phyloP scores from a whole-genome alignment of 306 rosid species.

The Acacia crassicarpa region DNA sequence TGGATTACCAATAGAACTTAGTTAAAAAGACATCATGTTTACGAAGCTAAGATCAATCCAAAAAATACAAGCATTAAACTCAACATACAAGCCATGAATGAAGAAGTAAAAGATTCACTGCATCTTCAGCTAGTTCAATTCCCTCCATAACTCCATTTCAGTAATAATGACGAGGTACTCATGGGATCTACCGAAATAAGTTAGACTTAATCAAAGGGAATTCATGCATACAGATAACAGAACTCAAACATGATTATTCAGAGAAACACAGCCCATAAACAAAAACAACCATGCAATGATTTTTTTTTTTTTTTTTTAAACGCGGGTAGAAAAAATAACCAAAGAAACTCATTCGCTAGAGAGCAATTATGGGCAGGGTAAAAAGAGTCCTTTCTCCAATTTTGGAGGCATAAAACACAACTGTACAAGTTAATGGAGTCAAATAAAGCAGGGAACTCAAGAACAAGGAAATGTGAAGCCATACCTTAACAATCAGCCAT shows the following conservation, averaged over 20 bases:
- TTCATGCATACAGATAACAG: constrained; percentile 12
- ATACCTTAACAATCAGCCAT: constrained; percentile 48
- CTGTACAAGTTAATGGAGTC: neutral
- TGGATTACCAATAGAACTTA: neutral
- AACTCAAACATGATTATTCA: neutral
- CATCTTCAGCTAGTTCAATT: neutral
- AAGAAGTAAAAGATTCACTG: neutral
- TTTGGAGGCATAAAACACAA: neutral
- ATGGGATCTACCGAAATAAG: constrained; percentile 32
- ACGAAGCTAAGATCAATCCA: constrained; percentile 1
- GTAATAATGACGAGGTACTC: neutral
- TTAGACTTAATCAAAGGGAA: neutral
- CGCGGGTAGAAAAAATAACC: neutral
- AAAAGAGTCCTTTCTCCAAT: neutral
- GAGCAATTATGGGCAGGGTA: neutral
- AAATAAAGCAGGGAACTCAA: constrained; percentile 9
- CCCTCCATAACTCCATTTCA: neutral
- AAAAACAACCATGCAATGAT: constrained; percentile 7
- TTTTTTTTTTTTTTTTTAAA: neutral
- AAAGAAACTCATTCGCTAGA: constrained; percentile 7
- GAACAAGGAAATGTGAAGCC: constrained; percentile 19
- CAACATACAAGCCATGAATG: neutral
- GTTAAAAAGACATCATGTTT: neutral
- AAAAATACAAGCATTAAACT: constrained; percentile 4
- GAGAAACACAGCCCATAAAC: constrained; percentile 22